Base-by-base conservation (phyloP, 257 asterid species). In the Oldenlandia corymbosa region DNA sequence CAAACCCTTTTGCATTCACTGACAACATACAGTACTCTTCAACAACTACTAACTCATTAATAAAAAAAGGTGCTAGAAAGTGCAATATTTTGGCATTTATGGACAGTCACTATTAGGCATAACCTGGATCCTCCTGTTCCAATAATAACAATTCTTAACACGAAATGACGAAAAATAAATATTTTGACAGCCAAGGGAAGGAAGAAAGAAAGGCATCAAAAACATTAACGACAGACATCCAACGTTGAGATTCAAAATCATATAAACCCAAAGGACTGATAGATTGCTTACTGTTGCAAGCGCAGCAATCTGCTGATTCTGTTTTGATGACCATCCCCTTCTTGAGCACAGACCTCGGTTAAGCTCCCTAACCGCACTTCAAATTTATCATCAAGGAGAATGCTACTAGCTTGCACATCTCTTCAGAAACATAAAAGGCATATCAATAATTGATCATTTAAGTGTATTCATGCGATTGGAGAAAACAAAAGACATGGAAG, bases 331-430 rank as follows among this genome's bases (percentile, higher is more conserved):
- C 58, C 62, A 63, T 87, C 95, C 26, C 90, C 91, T 81, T 92
- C 96, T 81, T 92, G 96, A 73, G 83, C 83, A 75, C 95, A 90
- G 58, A 81, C 90, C 68, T 85, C 86, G 53, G 91, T 85, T 76
- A 93, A 78, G 75, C 99, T 93, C 73, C 97, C 99, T 42, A 93
- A 72, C 67, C 99, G 81, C 64, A 93, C 97, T 83, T 93, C 99
- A 53, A 74, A 93, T 79, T 87, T 93, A 68, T 92, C 97, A 48
- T 92, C 98, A 62, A 92, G 98, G 70, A 92, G 95, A 79, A 92
- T 82, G 75, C 99, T 90, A 75, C 97, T 87, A 45, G 97, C 94
- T 85, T 87, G 99, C 66, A 93, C 75, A 80, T 93, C 97, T 85
- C 99, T 93, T 79, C 57, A 79, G 34, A 63, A 61, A 68, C 39